Percentiles rank a stretch among this genome's conserved stretches.
These are phyloP conservation scores for Podila minutissima DNA, from an alignment of 192 early-diverging fungal species.

Conservation along the genomic window DNA sequence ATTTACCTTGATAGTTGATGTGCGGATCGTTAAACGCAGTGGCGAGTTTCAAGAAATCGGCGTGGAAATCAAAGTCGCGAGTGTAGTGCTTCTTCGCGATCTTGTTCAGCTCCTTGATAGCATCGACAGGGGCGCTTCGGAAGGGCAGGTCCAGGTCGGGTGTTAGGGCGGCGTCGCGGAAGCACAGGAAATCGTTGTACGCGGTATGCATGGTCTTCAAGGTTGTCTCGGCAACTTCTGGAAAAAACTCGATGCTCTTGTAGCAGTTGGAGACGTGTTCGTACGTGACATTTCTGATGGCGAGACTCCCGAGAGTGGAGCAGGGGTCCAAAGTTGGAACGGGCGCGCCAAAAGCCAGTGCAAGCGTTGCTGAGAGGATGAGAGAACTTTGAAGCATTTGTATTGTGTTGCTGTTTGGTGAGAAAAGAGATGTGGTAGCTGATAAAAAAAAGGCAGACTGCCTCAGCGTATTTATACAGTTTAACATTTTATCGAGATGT, in stretches of 20 bases:
- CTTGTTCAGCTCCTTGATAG: not conserved
- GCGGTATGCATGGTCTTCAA: not conserved
- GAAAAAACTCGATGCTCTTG: not conserved
- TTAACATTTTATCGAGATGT: too few relatives aligned
- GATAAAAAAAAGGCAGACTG: too few relatives aligned
- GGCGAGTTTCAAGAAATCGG: not conserved
- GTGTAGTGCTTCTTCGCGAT: constrained; percentile 6
- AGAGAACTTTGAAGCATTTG: too few relatives aligned
- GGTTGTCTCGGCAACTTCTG: not conserved
- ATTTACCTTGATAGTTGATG: constrained; percentile 10
- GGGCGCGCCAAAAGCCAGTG: too few relatives aligned
- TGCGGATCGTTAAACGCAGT: constrained; percentile 17
- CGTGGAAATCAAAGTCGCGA: constrained; percentile 22
- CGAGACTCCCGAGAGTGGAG: not conserved
- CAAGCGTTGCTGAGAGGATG: too few relatives aligned
- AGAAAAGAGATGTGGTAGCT: too few relatives aligned
- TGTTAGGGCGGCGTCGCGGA: constrained; percentile 13
- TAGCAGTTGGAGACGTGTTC: not conserved
- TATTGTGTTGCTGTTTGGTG: too few relatives aligned
- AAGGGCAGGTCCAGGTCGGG: constrained; percentile 4
- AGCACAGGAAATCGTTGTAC: constrained; percentile 20
- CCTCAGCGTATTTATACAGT: too few relatives aligned
- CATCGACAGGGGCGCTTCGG: constrained; percentile 8
- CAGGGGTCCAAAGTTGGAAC: constrained; percentile 3
- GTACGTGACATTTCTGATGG: not conserved